Conservation (phyloP, 495 filamentous ascomycete genomes). For the Cenococcum geophilum region DNA sequence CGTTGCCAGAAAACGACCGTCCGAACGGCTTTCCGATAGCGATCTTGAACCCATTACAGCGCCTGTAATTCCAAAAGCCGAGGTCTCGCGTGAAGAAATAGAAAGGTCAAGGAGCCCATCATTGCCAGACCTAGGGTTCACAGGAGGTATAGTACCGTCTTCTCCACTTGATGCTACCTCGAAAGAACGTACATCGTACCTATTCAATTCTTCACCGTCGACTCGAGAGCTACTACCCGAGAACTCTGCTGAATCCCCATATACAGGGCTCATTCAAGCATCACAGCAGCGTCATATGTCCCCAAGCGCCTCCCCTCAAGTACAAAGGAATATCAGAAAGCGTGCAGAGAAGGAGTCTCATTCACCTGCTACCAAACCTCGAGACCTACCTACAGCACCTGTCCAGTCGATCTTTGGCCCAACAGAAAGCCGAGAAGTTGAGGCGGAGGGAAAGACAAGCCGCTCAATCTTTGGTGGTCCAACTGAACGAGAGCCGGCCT, state of each 20-base stretch:
- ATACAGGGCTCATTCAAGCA: background rate
- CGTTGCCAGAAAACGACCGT: background rate
- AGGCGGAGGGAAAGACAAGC: background rate
- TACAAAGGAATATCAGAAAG: background rate
- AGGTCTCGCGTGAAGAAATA: background rate
- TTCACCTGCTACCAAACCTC: slow-evolving; percentile 5
- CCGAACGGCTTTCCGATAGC: background rate
- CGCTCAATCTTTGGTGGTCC: background rate
- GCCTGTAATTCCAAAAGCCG: background rate
- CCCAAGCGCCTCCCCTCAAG: slow-evolving; percentile 1
- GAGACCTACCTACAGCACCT: slow-evolving; percentile 8
- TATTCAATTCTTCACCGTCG: slow-evolving; percentile 52
- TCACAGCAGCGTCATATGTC: slow-evolving; percentile 6
- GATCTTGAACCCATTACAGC: background rate
- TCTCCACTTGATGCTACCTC: slow-evolving; percentile 48
- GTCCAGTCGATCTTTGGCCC: slow-evolving; percentile 23
- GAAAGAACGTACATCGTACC: slow-evolving; percentile 49
- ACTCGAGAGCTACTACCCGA: slow-evolving; percentile 33
- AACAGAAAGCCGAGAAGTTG: slow-evolving; percentile 10
- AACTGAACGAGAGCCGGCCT: slow-evolving; percentile 8
- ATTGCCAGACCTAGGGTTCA: slow-evolving; percentile 12
- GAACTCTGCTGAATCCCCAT: slow-evolving; percentile 9
- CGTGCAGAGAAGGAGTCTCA: background rate
- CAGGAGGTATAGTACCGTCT: slow-evolving; percentile 26
- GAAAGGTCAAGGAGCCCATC: slow-evolving; percentile 24